Base-by-base conservation (phyloP, 2,329 filamentous ascomycete species). In the Drechslerella coelobrocha region DNA sequence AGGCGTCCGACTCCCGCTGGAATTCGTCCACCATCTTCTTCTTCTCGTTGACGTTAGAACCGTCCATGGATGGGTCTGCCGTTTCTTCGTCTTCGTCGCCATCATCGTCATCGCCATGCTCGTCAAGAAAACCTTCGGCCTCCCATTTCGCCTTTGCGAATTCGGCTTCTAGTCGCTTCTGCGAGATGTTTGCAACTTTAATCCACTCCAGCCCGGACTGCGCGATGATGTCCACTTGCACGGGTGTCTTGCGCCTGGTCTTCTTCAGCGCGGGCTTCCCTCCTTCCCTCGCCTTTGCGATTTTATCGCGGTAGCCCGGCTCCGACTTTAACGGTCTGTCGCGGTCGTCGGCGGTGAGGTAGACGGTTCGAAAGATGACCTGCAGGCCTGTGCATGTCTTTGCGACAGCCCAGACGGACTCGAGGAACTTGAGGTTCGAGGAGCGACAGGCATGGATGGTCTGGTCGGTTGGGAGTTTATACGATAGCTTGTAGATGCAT, bases 131-230 rank as follows among this genome's bases (percentile, higher is more conserved):
- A 61, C 79, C 80, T 45, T 77, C 78, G 9, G 72, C 78, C 73
- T 85, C 84, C 83, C 86, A 88, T 9, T 88, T 87, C 65, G 86
- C 83, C 77, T 89, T 88, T 2, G 88, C 88, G 73, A 89, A 82
- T 74, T 90, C 88, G 75, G 87, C 88, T 17, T 89, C 78, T 27
- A 90, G 79, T 55, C 87, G 81, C 65, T 82, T 85, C 73, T 88
- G 84, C 0, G 85, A 87, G 23, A 88, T 80, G 2, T 86, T 87
- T 3, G 85, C 88, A 0, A 90, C 84, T 77, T 89, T 89, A 59
- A 87, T 83, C 88, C 75, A 90, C 74, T 86, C 82, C 63, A 82
- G 78, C 9, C 88, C 88, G 76, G 85, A 82, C 61, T 85, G 81
- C 1, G 85, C 82, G 24, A 90, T 84, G 48, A 89, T 84, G 78